Base-by-base conservation (phyloP, 2,329 filamentous ascomycete species). In the Colletotrichum kahawae region DNA sequence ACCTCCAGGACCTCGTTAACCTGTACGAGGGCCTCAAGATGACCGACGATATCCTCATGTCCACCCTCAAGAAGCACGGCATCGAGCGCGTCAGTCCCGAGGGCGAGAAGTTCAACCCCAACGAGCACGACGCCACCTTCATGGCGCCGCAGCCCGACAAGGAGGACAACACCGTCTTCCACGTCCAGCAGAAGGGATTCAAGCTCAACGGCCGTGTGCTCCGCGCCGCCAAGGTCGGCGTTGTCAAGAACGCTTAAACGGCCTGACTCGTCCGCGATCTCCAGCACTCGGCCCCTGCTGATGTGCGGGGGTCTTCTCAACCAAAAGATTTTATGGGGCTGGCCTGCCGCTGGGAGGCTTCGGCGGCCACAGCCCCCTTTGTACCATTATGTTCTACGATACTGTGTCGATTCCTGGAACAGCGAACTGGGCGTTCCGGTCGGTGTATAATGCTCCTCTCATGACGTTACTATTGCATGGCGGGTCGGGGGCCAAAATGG, bases 161-260 rank as follows among this genome's bases (percentile, higher is more conserved):
- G 90, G 94, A 98, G 85, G 92, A 98, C 82, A 95, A 95, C 80
- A 94, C 92, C 71, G 95, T 98, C 82, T 97, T 98, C 88, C 92
- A 93, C 84, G 95, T 95, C 65, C 96, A 98, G 90, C 95, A 95
- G 86, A 98, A 98, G 90, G 97, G 97, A 69, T 99, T 98, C 89
- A 92, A 92, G 86, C 91, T 98, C 78, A 98, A 99, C 83, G 96
- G 96, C 75, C 90, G 97, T 76, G 90, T 98, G 72, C 86, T 99
- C 81, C 92, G 97, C 84, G 95, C 96, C 77, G 95, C 96, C 82
- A 98, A 98, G 91, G 96, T 98, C 78, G 96, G 96, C 82, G 95
- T 98, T 73, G 96, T 98, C 78, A 98, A 97, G 91, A 98, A 97
- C 87, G 83, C 85, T 80, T 88, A 86, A 83, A 73, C 63, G 7